Base-by-base conservation (phyloP, 2,329 filamentous ascomycete genomes). In the Colletotrichum coccodes region DNA sequence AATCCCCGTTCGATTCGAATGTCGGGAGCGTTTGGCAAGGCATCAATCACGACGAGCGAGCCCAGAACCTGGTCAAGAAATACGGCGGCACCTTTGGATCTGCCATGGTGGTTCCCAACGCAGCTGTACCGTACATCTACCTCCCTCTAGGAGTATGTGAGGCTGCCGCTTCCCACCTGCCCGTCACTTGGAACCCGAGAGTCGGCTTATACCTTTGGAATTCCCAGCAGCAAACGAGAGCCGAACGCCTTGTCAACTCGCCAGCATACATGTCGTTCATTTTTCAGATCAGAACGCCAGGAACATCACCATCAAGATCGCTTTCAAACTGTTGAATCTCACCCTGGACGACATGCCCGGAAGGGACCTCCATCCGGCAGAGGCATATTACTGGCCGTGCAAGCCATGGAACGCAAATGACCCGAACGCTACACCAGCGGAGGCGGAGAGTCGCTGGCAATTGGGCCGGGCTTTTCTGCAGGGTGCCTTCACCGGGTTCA, bases 1-100 rank as follows among this genome's bases (percentile, higher is more conserved):
- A 53, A 18, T 71, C 72, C 2, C 74, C 75, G 0, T 71, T 74
- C 53, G 71, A 67, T 32, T 18, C 44, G 3, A 46, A 46, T 18
- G 30, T 36, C 7, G 30, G 59, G 11, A 67, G 63, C 49, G 30
- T 72, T 14, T 73, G 54, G 49, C 18, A 59, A 28, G n/a, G 30
- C n/a, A 32, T 23, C 32, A 34, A 30, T n/a, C 14, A 30, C 9
- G 14, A 26, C 14, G 14, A 30, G 8, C 4, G 26, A 26, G 47
- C 26, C 8, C 26, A 5, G 1, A 50, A 14, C 6, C 8, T 50
- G 47, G 12, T 14, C 8, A 6, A 18, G 26, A 8, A n/a, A 9
- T 50, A n/a, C 26, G 26, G 47, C 14, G 47, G 14, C 14, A 12
- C 47, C 6, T 8, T 4, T 1, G 47, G 14, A 8, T 50, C 26